phyloP scores from a whole-genome alignment of 345 rosid genomes.

The Euphorbia peplus region DNA sequence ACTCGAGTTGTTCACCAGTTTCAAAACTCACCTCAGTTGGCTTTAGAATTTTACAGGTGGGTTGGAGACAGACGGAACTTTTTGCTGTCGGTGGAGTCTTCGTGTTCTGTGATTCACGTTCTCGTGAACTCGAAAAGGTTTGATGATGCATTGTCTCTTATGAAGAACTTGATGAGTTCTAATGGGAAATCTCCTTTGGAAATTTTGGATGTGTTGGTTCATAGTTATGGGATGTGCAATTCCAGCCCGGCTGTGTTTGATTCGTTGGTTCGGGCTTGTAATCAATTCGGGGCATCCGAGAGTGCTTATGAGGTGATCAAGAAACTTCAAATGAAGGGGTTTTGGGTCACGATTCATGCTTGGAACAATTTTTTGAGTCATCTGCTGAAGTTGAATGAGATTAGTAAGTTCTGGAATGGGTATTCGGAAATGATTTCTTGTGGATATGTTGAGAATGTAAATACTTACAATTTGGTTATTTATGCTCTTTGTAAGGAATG shows the following conservation, averaged over 20 bases:
- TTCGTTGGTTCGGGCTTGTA: conserved; percentile 62
- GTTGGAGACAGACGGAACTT: conserved; percentile 26
- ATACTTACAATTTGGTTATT: conserved; percentile 58
- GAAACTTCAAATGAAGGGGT: conserved; percentile 37
- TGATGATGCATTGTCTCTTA: conserved; percentile 44
- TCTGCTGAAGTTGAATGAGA: conserved; percentile 53
- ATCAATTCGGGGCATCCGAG: conserved; percentile 37
- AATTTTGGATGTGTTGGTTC: conserved; percentile 45
- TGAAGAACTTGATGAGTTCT: conserved; percentile 39
- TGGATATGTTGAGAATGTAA: conserved; percentile 55
- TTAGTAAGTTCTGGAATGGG: conserved; percentile 48
- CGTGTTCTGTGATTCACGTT: conserved; percentile 49
- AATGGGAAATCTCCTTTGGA: conserved; percentile 41
- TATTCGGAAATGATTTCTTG: conserved; percentile 46
- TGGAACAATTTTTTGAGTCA: conserved; percentile 65
- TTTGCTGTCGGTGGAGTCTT: conserved; percentile 35
- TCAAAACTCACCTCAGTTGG: conserved; percentile 48
- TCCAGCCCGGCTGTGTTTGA: conserved; percentile 55
- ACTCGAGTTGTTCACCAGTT: conserved; percentile 49
- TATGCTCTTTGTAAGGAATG: conserved; percentile 56
- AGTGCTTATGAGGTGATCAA: conserved; percentile 54
- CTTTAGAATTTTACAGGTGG: conserved; percentile 61
- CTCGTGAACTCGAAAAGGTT: conserved; percentile 44
- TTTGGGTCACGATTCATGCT: conserved; percentile 49
- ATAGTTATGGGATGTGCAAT: conserved; percentile 33